Evolutionary conservation across 495 filamentous ascomycete genomes (phyloP), one percentile per base, ranked within the genome.

Genomic region (Penicillium coffeae): DNA sequence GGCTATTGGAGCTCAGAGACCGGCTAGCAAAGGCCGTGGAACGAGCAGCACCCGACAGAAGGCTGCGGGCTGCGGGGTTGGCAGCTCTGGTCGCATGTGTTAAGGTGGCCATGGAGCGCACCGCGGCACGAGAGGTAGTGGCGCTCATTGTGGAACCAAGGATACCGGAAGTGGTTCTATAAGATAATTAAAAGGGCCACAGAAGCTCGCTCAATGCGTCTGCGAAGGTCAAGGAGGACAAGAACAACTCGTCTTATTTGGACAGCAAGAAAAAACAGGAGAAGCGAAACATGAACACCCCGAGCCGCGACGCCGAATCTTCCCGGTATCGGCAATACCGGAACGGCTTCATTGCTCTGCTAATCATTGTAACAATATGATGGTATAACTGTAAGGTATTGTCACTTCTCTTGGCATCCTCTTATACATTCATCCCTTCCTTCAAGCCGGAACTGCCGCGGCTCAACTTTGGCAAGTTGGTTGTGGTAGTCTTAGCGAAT

Each of bases 21-120:
- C 62, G 66, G 51, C 54, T 58, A 58, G 49, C 53, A 60, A 63
- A 57, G 37, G 58, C 55, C 48, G 64, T 52, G 49, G 61, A 56
- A 45, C 53, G 60, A 54, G 54, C 54, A 59, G 56, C 53, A 54
- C 43, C 55, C 42, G 59, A 58, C 55, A 67, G 25, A 43, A 56
- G 44, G 56, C 21, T 53, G 57, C 66, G 66, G 55, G 60, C 56
- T 66, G 69, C 67, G 69, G 69, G 64, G 64, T 58, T 64, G 52
- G 59, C 51, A 52, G 52, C 62, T 65, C 60, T 63, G 51, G 63
- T 51, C 50, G 64, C 68, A 66, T 68, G 66, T 68, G 70, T 63
- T 50, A 72, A 34, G 42, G 60, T 62, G 54, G 63, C 64, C 66
- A 70, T 64, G n/a, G 68, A 69, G 65, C 66, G 70, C 67, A 69